Evolutionary conservation across 148 eudicot genomes (phyloP).

Genomic region (Chenopodium quinoa): DNA sequence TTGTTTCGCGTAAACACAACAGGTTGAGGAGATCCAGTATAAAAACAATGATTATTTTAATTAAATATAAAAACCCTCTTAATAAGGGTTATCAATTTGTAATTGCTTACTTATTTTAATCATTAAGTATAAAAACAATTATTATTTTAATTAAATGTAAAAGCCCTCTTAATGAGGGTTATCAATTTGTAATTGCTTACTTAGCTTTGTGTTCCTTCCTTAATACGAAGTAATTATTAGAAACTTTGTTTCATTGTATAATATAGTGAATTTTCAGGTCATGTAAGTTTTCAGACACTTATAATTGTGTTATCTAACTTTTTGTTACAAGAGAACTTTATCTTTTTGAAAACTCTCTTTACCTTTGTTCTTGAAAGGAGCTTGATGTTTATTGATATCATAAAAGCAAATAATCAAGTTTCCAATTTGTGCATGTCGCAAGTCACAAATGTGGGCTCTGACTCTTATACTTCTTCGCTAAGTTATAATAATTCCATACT

Average conservation of each 20-base stretch:
- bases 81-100: background rate
- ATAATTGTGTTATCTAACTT: conserved; percentile 2
- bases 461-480: conserved; percentile 21
- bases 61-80: background rate
- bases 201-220: background rate
- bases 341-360: conserved; percentile 13
- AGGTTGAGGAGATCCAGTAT: conserved; percentile 31
- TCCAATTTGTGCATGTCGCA: conserved; percentile 13
- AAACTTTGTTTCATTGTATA: too few relatives aligned
- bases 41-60: too few relatives aligned
- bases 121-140: too few relatives aligned
- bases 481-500: background rate
- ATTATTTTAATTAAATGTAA: too few relatives aligned
- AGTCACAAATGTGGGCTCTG: background rate
- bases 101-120: too few relatives aligned
- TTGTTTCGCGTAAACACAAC: conserved; percentile 39
- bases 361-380: conserved; percentile 8
- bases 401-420: conserved; percentile 6
- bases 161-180: background rate
- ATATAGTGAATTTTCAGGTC: conserved; percentile 19
- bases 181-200: background rate
- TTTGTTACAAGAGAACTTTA: conserved; percentile 15
- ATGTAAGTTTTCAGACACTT: conserved; percentile 14
- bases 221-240: background rate
- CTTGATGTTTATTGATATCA: background rate